phyloP scores from a whole-genome alignment of 2,329 filamentous ascomycete species.

The Myriosclerotinia duriaeana region DNA sequence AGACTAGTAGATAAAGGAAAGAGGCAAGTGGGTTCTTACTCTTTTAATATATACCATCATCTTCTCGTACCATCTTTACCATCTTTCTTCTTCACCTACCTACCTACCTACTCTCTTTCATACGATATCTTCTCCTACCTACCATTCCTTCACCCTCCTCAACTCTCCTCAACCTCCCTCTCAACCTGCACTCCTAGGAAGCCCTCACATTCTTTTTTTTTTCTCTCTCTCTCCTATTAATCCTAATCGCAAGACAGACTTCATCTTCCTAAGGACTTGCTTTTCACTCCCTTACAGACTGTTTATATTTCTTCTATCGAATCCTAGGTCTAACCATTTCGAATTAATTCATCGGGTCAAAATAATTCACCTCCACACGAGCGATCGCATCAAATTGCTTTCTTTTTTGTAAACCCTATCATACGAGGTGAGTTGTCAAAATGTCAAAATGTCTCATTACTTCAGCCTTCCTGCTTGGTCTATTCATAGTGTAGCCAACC shows the following conservation, averaged over 20 bases:
- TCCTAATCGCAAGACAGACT: conserved; percentile 10
- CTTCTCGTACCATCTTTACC: not conserved
- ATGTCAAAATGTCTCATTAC: conserved; percentile 17
- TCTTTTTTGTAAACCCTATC: conserved; percentile 7
- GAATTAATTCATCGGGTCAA: not conserved
- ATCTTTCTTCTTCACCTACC: not conserved
- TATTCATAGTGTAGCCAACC: not conserved
- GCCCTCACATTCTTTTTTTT: conserved; percentile 16
- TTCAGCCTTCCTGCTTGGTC: not conserved
- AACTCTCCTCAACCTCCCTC: not conserved
- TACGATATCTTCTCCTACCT: not conserved
- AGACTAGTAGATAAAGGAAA: not conserved
- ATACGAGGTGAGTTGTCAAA: conserved; percentile 24
- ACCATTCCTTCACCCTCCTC: conserved; percentile 1
- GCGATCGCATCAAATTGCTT: conserved; percentile 11
- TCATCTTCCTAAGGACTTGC: conserved; percentile 1
- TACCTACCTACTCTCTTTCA: not conserved
- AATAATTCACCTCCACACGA: not conserved
- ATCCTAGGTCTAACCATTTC: not conserved
- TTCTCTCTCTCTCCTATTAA: not conserved
- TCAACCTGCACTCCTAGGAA: conserved; percentile 13
- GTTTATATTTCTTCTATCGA: conserved; percentile 13
- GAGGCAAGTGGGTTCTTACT: not conserved
- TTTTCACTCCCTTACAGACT: conserved; percentile 1
- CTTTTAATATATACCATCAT: not conserved